phyloP scores from a whole-genome alignment of 345 rosid genomes.

The Populus davidiana region DNA sequence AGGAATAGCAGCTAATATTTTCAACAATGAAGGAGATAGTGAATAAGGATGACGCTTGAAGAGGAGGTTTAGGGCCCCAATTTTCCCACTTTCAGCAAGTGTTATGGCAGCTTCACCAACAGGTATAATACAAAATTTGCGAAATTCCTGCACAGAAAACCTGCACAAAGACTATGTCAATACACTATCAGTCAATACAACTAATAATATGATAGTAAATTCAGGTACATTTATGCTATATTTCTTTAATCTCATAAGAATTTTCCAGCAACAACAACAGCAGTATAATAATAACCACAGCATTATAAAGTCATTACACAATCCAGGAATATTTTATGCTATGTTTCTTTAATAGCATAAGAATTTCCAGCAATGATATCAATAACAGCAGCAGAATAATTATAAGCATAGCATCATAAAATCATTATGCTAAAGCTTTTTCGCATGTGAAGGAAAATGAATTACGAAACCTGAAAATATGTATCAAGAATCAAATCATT shows the following conservation, averaged over 20 bases:
- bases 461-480: neutral
- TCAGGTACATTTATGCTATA: neutral
- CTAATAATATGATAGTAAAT: neutral
- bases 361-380: neutral
- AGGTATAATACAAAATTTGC: slow-evolving; percentile 67
- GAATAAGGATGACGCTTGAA: slow-evolving; percentile 97
- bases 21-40: slow-evolving; percentile 54
- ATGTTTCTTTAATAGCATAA: neutral
- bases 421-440: neutral
- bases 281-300: neutral
- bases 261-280: neutral
- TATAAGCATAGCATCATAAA: neutral
- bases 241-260: neutral
- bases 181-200: slow-evolving; percentile 32
- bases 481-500: neutral
- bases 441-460: neutral
- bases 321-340: neutral
- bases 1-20: slow-evolving; percentile 76
- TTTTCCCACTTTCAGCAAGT: slow-evolving; percentile 91
- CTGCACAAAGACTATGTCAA: slow-evolving; percentile 56
- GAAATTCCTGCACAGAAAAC: slow-evolving; percentile 83
- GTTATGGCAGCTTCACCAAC: slow-evolving; percentile 63
- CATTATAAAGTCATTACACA: neutral
- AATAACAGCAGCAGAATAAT: neutral
- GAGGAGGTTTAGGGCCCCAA: slow-evolving; percentile 86